Evolutionary conservation across 768 basidiomycete genomes (phyloP).

Genomic region (Tylopilus sp.): DNA sequence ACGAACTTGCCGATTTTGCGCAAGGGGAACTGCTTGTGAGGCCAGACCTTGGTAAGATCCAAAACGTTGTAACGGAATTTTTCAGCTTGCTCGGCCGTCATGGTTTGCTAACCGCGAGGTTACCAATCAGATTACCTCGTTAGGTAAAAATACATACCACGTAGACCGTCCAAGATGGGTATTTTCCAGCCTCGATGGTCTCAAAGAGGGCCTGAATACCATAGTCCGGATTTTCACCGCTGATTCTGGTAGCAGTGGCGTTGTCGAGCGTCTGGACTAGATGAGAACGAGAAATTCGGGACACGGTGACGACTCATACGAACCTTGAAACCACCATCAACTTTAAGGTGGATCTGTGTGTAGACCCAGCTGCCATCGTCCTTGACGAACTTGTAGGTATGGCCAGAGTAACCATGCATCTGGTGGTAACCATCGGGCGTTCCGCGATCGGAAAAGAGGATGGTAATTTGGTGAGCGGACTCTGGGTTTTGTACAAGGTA

Average conservation of each 20-base stretch:
- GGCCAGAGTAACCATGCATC: conserved; percentile 91
- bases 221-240: conserved; percentile 81
- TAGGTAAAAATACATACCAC: conserved; percentile 46
- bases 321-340: conserved; percentile 81
- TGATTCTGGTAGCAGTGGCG: conserved; percentile 59
- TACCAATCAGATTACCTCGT: background rate
- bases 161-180: conserved; percentile 86
- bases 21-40: conserved; percentile 85
- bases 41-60: conserved; percentile 90
- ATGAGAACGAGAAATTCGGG: background rate
- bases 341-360: conserved; percentile 79
- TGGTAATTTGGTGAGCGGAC: conserved; percentile 85
- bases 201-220: conserved; percentile 76
- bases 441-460: conserved; percentile 92
- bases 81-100: conserved; percentile 91
- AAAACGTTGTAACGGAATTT: conserved; percentile 86
- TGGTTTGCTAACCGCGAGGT: conserved; percentile 63
- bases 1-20: conserved; percentile 85
- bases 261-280: conserved; percentile 61
- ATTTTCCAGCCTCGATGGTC: conserved; percentile 75
- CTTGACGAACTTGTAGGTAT: conserved; percentile 88
- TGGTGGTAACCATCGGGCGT: conserved; percentile 88
- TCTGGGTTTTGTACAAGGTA: conserved; percentile 87
- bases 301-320: background rate
- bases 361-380: conserved; percentile 82